Base-by-base conservation (phyloP, 352 stramenopile genomes). In the Phytophthora kernoviae region DNA sequence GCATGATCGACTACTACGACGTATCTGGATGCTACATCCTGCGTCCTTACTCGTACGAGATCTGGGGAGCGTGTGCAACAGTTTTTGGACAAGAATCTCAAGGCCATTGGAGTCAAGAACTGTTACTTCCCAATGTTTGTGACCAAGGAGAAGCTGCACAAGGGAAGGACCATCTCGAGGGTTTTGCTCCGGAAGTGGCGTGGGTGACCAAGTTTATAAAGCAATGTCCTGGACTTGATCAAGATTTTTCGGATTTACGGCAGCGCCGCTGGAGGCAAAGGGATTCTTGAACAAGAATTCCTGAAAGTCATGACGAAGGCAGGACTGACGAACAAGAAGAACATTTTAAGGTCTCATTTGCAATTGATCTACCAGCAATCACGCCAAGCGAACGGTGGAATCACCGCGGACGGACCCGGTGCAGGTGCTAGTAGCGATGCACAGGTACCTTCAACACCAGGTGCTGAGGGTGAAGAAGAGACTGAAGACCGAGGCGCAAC, bases 1-100 rank as follows among this genome's bases (percentile, higher is more conserved):
- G 95, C 73, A 99, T 99, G 97, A 99, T 99, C 72, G 96, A 99
- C 69, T 99, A 99, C 77, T 99, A 99, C 75, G 97, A 99, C 71
- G 98, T 99, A 50, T 98, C 89, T 36, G 98, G 98, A 32, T 99
- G 98, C 82, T 99, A 99, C 81, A 99, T 99, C 59, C 70, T 99
- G 52, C 96, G 97, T 59, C 98, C 98, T n/a, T 99, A 97, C 91
- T 98, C 91, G 61, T 99, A 98, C 78, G 94, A 98, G 77, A 99
- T 99, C 70, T 99, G 98, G 98, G n/a, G 98, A 99, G 77, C 62
- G 87, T 20, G 98, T 99, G 64, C 97, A 99, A 79, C 65, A 91
- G 50, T 99, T 95, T 75, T 85, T 99, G 62, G 97, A 99, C 77
- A 75, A 77, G 20, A 81, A 93, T 51, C 96, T 98, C 64, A 98